Percentiles rank a stretch among this genome's conserved stretches.
phyloP scores from a whole-genome alignment of 192 early-diverging fungal species.

The Backusella tuberculispora region DNA sequence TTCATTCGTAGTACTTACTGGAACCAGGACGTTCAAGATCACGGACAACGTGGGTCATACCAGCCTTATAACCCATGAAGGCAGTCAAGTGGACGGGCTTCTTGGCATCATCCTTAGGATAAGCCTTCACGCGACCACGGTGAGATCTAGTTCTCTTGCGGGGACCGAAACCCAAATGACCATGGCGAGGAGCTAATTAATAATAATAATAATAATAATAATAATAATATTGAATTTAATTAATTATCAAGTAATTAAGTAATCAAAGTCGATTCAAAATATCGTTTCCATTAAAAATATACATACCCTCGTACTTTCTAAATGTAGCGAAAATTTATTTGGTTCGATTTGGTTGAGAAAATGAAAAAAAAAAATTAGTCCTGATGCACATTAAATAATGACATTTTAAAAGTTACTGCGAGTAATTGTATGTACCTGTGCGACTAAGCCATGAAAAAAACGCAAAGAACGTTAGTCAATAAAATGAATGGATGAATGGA shows the following conservation, averaged over 20 bases:
- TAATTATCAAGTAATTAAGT: not conserved
- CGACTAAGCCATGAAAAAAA: slow-evolving; percentile 7
- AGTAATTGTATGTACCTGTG: slow-evolving; percentile 23
- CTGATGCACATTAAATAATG: not conserved
- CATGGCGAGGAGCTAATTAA: slow-evolving; percentile 94
- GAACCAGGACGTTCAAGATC: slow-evolving; percentile 98
- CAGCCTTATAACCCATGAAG: slow-evolving; percentile 99
- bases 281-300: not conserved
- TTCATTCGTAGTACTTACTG: slow-evolving; percentile 39
- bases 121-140: slow-evolving; percentile 97
- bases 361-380: slow-evolving; percentile 17
- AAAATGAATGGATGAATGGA: slow-evolving; percentile 12
- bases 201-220: too few relatives aligned
- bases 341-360: not conserved
- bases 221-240: too few relatives aligned
- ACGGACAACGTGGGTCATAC: slow-evolving; percentile 99
- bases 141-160: slow-evolving; percentile 92
- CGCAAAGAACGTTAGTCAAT: not conserved
- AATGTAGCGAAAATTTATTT: slow-evolving; percentile 48
- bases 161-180: slow-evolving; percentile 65
- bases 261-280: not conserved
- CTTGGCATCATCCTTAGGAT: slow-evolving; percentile 96
- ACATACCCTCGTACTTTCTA: slow-evolving; percentile 86
- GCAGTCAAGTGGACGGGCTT: slow-evolving; percentile 98
- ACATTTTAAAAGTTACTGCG: not conserved